Evolutionary conservation across 1,284 basidiomycete genomes (phyloP).

Genomic region (Ceratobasidium sp.): DNA sequence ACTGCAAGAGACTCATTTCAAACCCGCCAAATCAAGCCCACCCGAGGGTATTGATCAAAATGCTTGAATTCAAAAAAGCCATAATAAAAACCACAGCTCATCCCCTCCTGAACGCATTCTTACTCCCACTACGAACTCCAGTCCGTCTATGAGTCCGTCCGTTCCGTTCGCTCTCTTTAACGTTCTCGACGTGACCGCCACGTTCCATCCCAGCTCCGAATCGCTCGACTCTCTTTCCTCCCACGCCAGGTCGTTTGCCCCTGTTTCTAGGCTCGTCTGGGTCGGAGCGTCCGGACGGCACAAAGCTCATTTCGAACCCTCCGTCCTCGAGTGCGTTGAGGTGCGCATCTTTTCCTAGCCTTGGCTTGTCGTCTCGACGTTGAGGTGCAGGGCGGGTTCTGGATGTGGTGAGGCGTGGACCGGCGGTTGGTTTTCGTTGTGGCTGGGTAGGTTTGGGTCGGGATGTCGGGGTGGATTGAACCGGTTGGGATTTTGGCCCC

Average conservation of each 20-base stretch:
- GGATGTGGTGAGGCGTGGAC: conserved; percentile 58
- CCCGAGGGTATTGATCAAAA: no score
- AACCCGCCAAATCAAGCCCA: no score
- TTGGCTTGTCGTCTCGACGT: conserved; percentile 37
- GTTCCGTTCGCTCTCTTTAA: conserved; percentile 56
- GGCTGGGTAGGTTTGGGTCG: conserved; percentile 44
- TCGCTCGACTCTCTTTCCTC: conserved; percentile 69
- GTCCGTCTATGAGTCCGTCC: conserved; percentile 76
- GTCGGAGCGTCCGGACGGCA: conserved; percentile 39
- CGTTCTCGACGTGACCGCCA: conserved; percentile 55
- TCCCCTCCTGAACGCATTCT: conserved; percentile 73
- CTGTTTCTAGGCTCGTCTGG: conserved; percentile 46
- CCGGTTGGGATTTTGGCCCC: conserved; percentile 34
- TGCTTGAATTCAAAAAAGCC: background rate
- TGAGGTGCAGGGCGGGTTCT: conserved; percentile 51
- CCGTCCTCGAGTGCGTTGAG: conserved; percentile 38
- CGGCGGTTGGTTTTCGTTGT: conserved; percentile 48
- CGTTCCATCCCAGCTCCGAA: conserved; percentile 90
- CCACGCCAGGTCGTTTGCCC: conserved; percentile 49
- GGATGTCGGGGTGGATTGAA: background rate
- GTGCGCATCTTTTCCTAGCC: conserved; percentile 35
- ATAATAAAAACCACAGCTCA: background rate
- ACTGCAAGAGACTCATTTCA: background rate
- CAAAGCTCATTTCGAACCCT: conserved; percentile 40
- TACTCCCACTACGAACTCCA: conserved; percentile 82